These are phyloP conservation scores for Zygosaccharomyces pseudorouxii DNA, from an alignment of 805 yeast genomes.

Conservation along the genomic window DNA sequence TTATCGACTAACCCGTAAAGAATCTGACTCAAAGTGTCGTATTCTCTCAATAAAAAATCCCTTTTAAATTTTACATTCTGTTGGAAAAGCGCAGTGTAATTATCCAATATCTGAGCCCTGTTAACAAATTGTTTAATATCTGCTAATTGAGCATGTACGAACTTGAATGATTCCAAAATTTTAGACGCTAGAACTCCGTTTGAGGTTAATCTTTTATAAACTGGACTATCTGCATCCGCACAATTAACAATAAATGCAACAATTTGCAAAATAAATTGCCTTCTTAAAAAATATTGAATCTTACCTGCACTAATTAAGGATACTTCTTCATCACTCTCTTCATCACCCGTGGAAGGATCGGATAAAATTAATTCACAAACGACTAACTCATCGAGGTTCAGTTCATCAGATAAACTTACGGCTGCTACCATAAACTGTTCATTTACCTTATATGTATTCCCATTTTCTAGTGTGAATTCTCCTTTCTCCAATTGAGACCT, in stretches of 20 bases:
- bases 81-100: slow-evolving; percentile 42
- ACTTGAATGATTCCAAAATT: slow-evolving; percentile 51
- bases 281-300: slow-evolving; percentile 61
- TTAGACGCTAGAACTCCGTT: slow-evolving; percentile 36
- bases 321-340: slow-evolving; percentile 16
- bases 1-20: slow-evolving; percentile 48
- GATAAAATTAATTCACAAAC: slow-evolving; percentile 64
- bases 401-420: slow-evolving; percentile 53
- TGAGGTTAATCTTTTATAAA: slow-evolving; percentile 15
- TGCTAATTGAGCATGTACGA: slow-evolving; percentile 52
- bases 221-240: slow-evolving; percentile 13
- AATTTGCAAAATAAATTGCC: slow-evolving; percentile 69
- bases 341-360: slow-evolving; percentile 14
- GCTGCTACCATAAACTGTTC: slow-evolving; percentile 59
- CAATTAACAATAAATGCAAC: slow-evolving; percentile 40
- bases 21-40: slow-evolving; percentile 67
- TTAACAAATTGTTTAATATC: slow-evolving; percentile 50
- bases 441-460: slow-evolving; percentile 50
- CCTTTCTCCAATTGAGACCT: slow-evolving; percentile 46
- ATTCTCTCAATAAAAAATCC: slow-evolving; percentile 57
- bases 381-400: slow-evolving; percentile 71
- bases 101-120: slow-evolving; percentile 51
- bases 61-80: slow-evolving; percentile 54
- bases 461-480: slow-evolving; percentile 47
- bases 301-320: slow-evolving; percentile 57